Evolutionary conservation across 495 filamentous ascomycete genomes (phyloP).

Genomic region (Patellaria atrata): DNA sequence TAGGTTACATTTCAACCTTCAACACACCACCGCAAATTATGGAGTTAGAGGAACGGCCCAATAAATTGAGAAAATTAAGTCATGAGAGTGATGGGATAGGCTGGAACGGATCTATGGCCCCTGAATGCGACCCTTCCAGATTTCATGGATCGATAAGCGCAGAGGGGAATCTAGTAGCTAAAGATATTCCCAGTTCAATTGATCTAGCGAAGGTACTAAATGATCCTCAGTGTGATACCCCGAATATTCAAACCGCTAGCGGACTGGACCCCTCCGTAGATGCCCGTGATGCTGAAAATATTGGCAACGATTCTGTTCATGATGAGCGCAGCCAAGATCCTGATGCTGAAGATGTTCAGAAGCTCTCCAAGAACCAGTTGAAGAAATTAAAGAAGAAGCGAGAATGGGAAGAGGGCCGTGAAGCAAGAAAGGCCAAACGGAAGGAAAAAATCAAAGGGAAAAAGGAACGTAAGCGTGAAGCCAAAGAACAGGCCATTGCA

Average conservation of each 20-base stretch:
- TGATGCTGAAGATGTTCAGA: constrained; percentile 26
- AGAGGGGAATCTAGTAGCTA: too few species aligned
- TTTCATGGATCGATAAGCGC: too few species aligned
- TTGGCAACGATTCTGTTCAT: not conserved
- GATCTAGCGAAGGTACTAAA: too few species aligned
- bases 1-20: not conserved
- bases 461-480: constrained; percentile 41
- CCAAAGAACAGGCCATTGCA: constrained; percentile 24
- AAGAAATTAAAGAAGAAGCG: constrained; percentile 56
- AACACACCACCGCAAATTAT: constrained; percentile 21
- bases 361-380: constrained; percentile 62
- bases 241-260: too few species aligned
- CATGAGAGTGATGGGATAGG: constrained; percentile 13
- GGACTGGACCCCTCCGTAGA: too few species aligned
- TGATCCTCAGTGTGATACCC: too few species aligned
- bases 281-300: too few species aligned
- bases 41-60: constrained; percentile 39
- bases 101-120: too few species aligned
- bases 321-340: constrained; percentile 17
- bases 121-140: too few species aligned
- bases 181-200: too few species aligned
- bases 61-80: constrained; percentile 37
- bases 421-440: constrained; percentile 52
- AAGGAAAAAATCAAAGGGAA: constrained; percentile 56
- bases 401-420: constrained; percentile 52